Percentiles rank a stretch among this genome's conserved stretches.
These are phyloP conservation scores for Tetracladium setigerum DNA, from an alignment of 495 filamentous ascomycete species.

Conservation along the genomic window DNA sequence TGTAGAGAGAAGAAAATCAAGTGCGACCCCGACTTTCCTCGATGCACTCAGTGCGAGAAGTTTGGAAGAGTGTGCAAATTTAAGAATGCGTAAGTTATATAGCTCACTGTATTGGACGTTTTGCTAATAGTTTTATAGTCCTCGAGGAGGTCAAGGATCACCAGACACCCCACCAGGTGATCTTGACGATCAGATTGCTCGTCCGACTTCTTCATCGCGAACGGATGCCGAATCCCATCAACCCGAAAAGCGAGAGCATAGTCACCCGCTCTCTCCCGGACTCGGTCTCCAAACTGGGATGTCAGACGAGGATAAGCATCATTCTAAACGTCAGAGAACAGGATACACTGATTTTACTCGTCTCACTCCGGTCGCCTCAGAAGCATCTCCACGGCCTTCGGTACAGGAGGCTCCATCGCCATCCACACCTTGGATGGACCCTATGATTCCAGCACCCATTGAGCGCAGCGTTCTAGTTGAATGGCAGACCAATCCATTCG, in stretches of 20 bases:
- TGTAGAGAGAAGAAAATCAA: slow-evolving; percentile 97
- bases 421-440: slow-evolving; percentile 29
- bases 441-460: slow-evolving; percentile 18
- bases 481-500: slow-evolving; percentile 61
- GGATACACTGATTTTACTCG: slow-evolving; percentile 15
- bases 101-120: background rate
- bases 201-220: slow-evolving; percentile 12
- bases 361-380: slow-evolving; percentile 19
- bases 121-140: slow-evolving; percentile 25
- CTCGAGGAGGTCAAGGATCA: slow-evolving; percentile 46
- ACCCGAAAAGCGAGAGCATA: slow-evolving; percentile 12
- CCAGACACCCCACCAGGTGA: slow-evolving; percentile 42
- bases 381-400: slow-evolving; percentile 18
- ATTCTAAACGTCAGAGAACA: slow-evolving; percentile 17
- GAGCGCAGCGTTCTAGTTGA: slow-evolving; percentile 36
- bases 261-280: slow-evolving; percentile 17
- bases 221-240: slow-evolving; percentile 17
- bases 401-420: slow-evolving; percentile 28
- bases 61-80: slow-evolving; percentile 78
- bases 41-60: slow-evolving; percentile 87
- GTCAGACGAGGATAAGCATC: slow-evolving; percentile 14
- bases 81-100: slow-evolving; percentile 69
- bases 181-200: slow-evolving; percentile 28
- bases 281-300: slow-evolving; percentile 11
- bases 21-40: slow-evolving; percentile 79